Conservation (phyloP, 176 grass and related monocot species). For the Bothriochloa decipiens region DNA sequence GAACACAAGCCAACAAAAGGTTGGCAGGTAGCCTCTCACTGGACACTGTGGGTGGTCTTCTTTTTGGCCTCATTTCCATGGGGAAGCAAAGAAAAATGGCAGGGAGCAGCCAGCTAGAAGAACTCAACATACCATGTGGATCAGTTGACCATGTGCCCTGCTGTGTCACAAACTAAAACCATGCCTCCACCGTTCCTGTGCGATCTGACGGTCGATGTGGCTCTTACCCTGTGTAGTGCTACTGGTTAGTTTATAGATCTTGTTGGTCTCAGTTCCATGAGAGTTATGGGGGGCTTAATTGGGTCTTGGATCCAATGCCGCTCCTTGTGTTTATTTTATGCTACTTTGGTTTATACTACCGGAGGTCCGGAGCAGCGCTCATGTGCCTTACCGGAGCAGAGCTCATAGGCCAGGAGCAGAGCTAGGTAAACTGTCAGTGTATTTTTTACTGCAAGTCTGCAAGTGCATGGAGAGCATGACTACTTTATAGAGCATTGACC, state of each 20-base stretch:
- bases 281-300: slow-evolving; percentile 8
- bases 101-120: slow-evolving; percentile 46
- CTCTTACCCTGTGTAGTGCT: not conserved
- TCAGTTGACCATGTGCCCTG: slow-evolving; percentile 50
- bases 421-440: not conserved
- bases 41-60: slow-evolving; percentile 30
- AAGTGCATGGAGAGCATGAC: not conserved
- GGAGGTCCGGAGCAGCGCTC: not conserved
- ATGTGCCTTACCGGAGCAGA: no score
- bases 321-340: slow-evolving; percentile 24
- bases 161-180: not conserved
- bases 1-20: slow-evolving; percentile 53
- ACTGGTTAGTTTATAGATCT: not conserved
- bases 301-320: slow-evolving; percentile 32
- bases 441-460: not conserved
- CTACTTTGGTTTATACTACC: slow-evolving; percentile 34
- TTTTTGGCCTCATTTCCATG: slow-evolving; percentile 27
- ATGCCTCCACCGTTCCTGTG: not conserved
- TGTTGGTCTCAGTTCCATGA: not conserved
- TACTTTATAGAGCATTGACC: slow-evolving; percentile 29
- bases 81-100: not conserved
- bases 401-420: slow-evolving; percentile 25
- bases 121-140: slow-evolving; percentile 47
- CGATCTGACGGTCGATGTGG: not conserved
- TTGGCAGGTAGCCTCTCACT: slow-evolving; percentile 35